These are phyloP conservation scores for Halenospora varia DNA, from an alignment of 495 filamentous ascomycete species.

Conservation along the genomic window DNA sequence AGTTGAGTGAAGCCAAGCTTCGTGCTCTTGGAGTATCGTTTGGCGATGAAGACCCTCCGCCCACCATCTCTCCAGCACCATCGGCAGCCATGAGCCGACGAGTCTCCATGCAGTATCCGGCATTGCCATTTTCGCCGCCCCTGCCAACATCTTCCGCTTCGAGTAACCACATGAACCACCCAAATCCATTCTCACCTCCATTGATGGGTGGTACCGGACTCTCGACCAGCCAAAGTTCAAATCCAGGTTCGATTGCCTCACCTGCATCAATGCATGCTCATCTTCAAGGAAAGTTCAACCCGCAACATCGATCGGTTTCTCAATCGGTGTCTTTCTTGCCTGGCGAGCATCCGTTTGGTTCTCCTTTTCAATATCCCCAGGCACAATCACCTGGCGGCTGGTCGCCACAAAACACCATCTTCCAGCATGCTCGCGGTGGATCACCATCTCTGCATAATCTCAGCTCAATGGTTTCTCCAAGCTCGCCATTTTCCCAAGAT, in stretches of 20 bases:
- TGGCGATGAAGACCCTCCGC: slow-evolving; percentile 62
- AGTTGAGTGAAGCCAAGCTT: slow-evolving; percentile 83
- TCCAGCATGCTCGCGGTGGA: slow-evolving; percentile 47
- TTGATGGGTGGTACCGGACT: slow-evolving; percentile 47
- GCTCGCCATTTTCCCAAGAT: slow-evolving; percentile 46
- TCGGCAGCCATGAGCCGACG: slow-evolving; percentile 55
- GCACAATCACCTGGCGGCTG: slow-evolving; percentile 44
- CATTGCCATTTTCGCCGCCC: slow-evolving; percentile 70
- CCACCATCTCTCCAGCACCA: slow-evolving; percentile 40
- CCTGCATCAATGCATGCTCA: slow-evolving; percentile 42
- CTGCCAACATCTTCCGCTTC: slow-evolving; percentile 60
- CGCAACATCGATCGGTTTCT: slow-evolving; percentile 37
- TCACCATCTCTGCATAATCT: slow-evolving; percentile 53
- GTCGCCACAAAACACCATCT: slow-evolving; percentile 51
- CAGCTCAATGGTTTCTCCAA: slow-evolving; percentile 43
- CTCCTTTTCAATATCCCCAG: slow-evolving; percentile 39
- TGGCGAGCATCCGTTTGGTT: slow-evolving; percentile 31
- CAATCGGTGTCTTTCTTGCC: slow-evolving; percentile 46
- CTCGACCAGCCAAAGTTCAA: slow-evolving; percentile 54
- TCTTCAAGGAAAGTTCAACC: slow-evolving; percentile 42
- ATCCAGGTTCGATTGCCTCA: slow-evolving; percentile 54
- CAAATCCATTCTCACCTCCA: slow-evolving; percentile 52
- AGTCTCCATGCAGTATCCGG: slow-evolving; percentile 57
- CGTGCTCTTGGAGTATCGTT: slow-evolving; percentile 81
- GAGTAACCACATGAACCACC: slow-evolving; percentile 57